These are phyloP conservation scores for Microcera coccophila DNA, from an alignment of 2,329 filamentous ascomycete species.

Conservation along the genomic window DNA sequence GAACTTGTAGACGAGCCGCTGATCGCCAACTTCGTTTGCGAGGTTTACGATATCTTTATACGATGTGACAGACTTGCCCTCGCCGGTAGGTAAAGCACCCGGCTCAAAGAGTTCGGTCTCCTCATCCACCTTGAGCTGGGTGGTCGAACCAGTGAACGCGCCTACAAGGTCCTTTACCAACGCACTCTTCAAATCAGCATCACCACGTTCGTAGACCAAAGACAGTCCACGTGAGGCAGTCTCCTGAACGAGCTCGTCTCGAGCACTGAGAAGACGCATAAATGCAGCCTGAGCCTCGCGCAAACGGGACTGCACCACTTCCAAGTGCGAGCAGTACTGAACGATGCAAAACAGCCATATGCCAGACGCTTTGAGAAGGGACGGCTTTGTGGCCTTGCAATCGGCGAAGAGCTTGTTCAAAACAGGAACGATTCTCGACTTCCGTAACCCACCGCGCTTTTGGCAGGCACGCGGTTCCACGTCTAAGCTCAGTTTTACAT, in stretches of 20 bases:
- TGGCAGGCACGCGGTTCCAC: slow-evolving; percentile 52
- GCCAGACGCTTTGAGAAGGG: slow-evolving; percentile 83
- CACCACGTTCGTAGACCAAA: slow-evolving; percentile 91
- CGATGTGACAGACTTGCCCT: slow-evolving; percentile 84
- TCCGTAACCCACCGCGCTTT: slow-evolving; percentile 38
- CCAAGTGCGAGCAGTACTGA: slow-evolving; percentile 80
- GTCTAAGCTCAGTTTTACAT: slow-evolving; percentile 70
- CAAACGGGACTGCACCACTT: slow-evolving; percentile 68
- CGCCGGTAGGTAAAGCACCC: slow-evolving; percentile 82
- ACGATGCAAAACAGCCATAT: slow-evolving; percentile 94
- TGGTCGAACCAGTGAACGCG: slow-evolving; percentile 76
- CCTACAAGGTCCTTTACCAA: slow-evolving; percentile 84
- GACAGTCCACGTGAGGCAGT: slow-evolving; percentile 86
- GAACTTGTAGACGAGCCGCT: slow-evolving; percentile 94
- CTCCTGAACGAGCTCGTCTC: slow-evolving; percentile 93
- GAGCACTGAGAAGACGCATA: slow-evolving; percentile 77
- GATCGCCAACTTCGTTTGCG: slow-evolving; percentile 94
- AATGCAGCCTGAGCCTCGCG: slow-evolving; percentile 82
- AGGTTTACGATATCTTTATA: slow-evolving; percentile 97
- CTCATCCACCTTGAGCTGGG: slow-evolving; percentile 75
- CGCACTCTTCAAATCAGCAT: slow-evolving; percentile 72
- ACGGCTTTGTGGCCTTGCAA: slow-evolving; percentile 81
- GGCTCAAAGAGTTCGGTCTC: slow-evolving; percentile 94
- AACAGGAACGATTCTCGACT: slow-evolving; percentile 47
- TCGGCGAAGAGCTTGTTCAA: slow-evolving; percentile 72